Base-by-base conservation (phyloP, 768 basidiomycete species). In the Leccinum uliginosum region DNA sequence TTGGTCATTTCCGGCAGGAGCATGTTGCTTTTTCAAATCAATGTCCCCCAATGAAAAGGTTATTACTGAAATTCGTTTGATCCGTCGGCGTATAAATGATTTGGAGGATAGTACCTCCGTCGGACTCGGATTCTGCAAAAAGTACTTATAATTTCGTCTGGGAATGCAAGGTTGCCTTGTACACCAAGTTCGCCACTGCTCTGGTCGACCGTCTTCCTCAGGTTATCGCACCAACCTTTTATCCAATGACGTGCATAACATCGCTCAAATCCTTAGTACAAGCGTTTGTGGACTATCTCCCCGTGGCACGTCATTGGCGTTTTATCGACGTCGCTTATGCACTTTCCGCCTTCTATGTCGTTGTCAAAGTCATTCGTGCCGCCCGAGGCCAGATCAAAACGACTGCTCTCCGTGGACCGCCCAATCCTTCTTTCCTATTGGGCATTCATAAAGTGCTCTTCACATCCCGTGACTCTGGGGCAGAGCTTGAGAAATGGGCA, bases 401-500 rank as follows among this genome's bases (percentile, higher is more conserved):
- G 14, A 70, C 68, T 4, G 47, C 50, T 15, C 65, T 70, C 4
- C 56, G 54, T 6, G 68, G 68, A 0, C 68, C 68, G 3, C 40
- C 61, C 2, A 60, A 40, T 26, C 56, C 61, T 11, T 63, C 56
- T 11, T 51, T 67, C 23, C 0, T 68, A 6, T 69, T 51, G 38
- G 68, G 68, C 3, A 9, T 58, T n/a, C 46, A 49, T 2, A 62
- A 55, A 35, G 10, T 6, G 1, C 9, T 60, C 2, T 0, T 57
- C 17, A 14, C 26, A 1, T 48, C 59, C 8, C 29, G 29, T 1
- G 73, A 79, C 55, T 29, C 71, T 2, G 75, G 72, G 0, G 44
- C 57, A 1, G 24, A 80, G 8, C 77, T 73, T 58, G 81, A 82
- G 54, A 55, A 67, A 6, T 84, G 83, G 84, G 73, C 72, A 1